Conservation (phyloP, 108 stramenopile genomes). For the Nitzschia sp. region DNA sequence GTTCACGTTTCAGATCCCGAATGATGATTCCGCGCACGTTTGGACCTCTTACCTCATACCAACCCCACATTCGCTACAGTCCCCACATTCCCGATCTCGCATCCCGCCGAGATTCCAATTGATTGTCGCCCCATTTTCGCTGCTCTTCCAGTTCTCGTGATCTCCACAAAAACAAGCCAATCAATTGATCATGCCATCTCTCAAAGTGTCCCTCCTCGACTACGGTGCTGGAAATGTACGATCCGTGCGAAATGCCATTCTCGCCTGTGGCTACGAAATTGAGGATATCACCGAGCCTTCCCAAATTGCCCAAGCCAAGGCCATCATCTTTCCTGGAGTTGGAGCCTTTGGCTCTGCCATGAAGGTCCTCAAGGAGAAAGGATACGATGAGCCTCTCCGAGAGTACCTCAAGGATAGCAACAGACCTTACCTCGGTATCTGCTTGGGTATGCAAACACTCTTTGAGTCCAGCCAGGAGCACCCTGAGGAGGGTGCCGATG, state of each 20-base stretch:
- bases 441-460: constrained; percentile 98
- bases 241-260: constrained; percentile 91
- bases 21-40: no score
- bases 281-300: constrained; percentile 76
- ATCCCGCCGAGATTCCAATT: no score
- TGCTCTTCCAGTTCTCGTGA: not conserved
- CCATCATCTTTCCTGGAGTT: constrained; percentile 94
- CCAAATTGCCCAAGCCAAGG: constrained; percentile 83
- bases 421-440: constrained; percentile 95
- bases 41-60: no score
- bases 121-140: no score
- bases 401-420: constrained; percentile 67
- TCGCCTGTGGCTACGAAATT: constrained; percentile 78
- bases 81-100: no score
- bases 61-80: no score
- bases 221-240: constrained; percentile 99
- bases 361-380: constrained; percentile 61
- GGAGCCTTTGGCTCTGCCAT: constrained; percentile 86
- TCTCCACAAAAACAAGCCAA: not conserved
- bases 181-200: constrained; percentile 36
- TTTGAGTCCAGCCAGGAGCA: constrained; percentile 92
- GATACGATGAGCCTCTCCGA: constrained; percentile 79
- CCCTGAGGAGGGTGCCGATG: constrained; percentile 41
- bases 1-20: no score
- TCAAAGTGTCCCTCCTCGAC: constrained; percentile 90